A percentile compares a stretch with the other conserved stretches of the same genome.
Conservation (phyloP, 202 grass and related monocot species). For the Cymbopogon flexuosus region DNA sequence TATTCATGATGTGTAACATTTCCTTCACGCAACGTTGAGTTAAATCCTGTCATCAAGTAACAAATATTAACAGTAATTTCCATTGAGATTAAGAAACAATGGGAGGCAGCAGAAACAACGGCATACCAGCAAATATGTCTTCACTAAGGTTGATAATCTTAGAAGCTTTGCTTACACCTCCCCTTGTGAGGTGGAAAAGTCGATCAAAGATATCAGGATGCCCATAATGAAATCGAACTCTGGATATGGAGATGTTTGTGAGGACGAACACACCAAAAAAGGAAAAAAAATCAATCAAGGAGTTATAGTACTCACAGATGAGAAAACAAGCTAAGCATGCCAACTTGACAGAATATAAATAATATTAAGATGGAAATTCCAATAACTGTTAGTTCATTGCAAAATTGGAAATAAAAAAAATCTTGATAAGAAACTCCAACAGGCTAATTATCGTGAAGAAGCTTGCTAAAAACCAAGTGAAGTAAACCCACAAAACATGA, state of each 20-base stretch:
- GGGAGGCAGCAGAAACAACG: background rate
- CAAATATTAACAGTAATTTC: slow-evolving; percentile 8
- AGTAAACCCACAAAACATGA: slow-evolving; percentile 6
- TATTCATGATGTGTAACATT: slow-evolving; percentile 99
- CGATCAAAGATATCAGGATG: slow-evolving; percentile 99
- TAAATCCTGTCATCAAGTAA: slow-evolving; percentile 61
- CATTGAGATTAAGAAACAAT: slow-evolving; percentile 3
- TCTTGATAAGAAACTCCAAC: background rate
- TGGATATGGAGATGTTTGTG: slow-evolving; percentile 7
- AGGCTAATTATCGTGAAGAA: slow-evolving; percentile 1
- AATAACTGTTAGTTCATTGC: background rate
- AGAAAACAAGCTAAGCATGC: slow-evolving; percentile 1
- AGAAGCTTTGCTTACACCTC: slow-evolving; percentile 95
- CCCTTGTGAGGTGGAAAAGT: slow-evolving; percentile 94
- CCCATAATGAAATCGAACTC: slow-evolving; percentile 96
- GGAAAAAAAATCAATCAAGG: background rate
- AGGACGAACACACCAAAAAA: background rate
- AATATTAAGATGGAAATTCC: background rate
- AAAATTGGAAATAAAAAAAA: slow-evolving; percentile 4
- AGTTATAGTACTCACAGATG: background rate
- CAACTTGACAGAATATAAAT: slow-evolving; percentile 1
- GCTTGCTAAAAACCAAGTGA: background rate
- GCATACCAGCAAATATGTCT: slow-evolving; percentile 91
- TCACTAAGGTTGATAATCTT: slow-evolving; percentile 97
- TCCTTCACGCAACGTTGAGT: slow-evolving; percentile 91